Evolutionary conservation across 2,329 filamentous ascomycete genomes (phyloP).

Genomic region (Diaporthe longicolla): DNA sequence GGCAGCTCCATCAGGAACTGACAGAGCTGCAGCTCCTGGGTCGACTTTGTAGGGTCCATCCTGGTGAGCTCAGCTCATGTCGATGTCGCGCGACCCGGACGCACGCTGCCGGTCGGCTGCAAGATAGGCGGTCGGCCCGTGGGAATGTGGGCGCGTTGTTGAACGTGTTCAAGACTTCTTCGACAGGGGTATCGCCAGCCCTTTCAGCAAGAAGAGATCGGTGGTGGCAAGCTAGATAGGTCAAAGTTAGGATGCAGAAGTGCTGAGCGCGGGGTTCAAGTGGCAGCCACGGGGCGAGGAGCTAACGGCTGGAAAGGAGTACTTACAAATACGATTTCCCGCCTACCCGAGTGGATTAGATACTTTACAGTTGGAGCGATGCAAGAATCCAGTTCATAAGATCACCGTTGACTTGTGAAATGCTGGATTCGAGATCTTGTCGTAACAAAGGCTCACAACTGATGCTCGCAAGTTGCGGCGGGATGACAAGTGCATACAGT

Average conservation of each 20-base stretch:
- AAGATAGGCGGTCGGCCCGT: slow-evolving; percentile 2
- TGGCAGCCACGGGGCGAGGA: neutral
- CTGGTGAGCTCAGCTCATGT: slow-evolving; percentile 43
- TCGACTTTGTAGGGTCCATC: slow-evolving; percentile 71
- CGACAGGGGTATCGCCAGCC: neutral
- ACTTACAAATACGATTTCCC: slow-evolving; percentile 34
- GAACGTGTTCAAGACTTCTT: neutral
- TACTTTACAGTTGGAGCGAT: neutral
- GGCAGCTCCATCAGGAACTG: slow-evolving; percentile 86
- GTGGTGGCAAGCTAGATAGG: neutral
- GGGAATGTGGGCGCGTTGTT: neutral
- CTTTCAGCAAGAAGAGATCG: neutral
- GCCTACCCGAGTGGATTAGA: slow-evolving; percentile 5
- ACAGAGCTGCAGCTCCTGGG: slow-evolving; percentile 86
- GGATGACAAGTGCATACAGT: slow-evolving; percentile 9
- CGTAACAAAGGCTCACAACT: slow-evolving; percentile 2
- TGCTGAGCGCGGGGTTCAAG: slow-evolving; percentile 34
- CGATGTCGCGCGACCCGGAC: slow-evolving; percentile 6
- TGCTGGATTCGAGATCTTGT: slow-evolving; percentile 19
- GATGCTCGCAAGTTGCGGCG: slow-evolving; percentile 6
- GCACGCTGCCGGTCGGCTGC: neutral
- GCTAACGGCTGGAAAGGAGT: slow-evolving; percentile 12
- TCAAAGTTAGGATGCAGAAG: neutral
- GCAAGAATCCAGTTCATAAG: neutral
- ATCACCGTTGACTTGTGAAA: neutral